These are phyloP conservation scores for Immersiporthe knoxdaviesiana DNA, from an alignment of 2,329 filamentous ascomycete species.

Conservation along the genomic window DNA sequence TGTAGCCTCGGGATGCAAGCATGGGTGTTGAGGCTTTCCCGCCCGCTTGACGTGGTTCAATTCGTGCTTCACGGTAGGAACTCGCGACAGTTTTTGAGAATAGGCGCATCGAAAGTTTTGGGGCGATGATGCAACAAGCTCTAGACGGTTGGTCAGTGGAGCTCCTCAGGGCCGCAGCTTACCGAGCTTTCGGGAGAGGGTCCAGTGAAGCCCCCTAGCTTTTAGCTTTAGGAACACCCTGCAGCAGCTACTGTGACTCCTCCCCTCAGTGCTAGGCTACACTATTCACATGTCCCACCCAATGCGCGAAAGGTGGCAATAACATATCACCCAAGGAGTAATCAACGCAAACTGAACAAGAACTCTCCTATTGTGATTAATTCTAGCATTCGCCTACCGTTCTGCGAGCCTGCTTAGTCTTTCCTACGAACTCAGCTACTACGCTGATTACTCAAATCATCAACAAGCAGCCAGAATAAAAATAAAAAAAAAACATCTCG, in stretches of 20 bases:
- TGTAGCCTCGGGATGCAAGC: neutral
- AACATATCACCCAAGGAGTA: no score
- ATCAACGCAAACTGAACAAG: neutral
- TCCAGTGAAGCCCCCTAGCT: neutral
- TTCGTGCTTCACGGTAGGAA: neutral
- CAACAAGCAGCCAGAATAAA: neutral
- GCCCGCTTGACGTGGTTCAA: neutral
- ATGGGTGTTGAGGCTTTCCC: neutral
- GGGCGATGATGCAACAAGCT: constrained; percentile 19
- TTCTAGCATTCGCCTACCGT: neutral
- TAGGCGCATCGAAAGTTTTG: constrained; percentile 7
- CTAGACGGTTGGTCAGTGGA: constrained; percentile 8
- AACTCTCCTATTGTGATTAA: no score
- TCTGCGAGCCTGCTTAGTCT: neutral
- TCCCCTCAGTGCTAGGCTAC: neutral
- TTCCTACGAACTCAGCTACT: neutral
- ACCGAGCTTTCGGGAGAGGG: neutral
- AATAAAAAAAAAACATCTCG: neutral
- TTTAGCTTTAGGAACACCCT: neutral
- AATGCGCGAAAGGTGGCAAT: neutral
- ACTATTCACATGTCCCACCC: neutral
- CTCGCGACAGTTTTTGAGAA: neutral
- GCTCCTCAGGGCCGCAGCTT: constrained; percentile 9
- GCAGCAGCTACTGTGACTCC: no score
- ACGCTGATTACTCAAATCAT: neutral